Evolutionary conservation across 2,329 filamentous ascomycete species (phyloP), one percentile per base, ranked within the genome.

Genomic region (Aspergillus persii): DNA sequence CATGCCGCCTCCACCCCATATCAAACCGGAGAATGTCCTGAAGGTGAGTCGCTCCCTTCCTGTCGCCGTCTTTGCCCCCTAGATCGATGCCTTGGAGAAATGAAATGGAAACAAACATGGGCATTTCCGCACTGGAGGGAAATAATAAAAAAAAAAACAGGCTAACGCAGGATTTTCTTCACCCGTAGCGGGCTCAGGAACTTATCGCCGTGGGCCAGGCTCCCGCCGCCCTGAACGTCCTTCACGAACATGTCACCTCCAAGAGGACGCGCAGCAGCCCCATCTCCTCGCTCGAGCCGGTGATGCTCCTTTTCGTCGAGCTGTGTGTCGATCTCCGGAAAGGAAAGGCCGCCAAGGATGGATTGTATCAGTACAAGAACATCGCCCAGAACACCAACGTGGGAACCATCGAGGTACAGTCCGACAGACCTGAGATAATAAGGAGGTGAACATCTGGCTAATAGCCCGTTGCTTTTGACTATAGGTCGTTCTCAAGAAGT

Each of bases 341-440:
- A 82, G 95, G 95, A 71, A 99, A 99, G 81, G 86, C 95, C 62
- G 95, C 94, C 78, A 99, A 99, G 85, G 95, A 99, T 81, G 95
- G 95, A 62, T 85, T 99, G 52, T 99, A 98, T 79, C 95, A 97
- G 79, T 99, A 99, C 86, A 99, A 99, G 85, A 99, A 99, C 79
- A 98, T 97, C 68, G 94, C 93, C 57, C 95, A 99, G 79, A 99
- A 99, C 82, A 96, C 94, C 69, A 98, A 98, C 76, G 92, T 99
- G 68, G 92, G 87, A 70, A 99, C 95, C 62, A 99, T 99, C 76
- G 95, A 98, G 87, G 90, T 92, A 81, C 15, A 41, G 61, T 64
- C 58, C 15, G 44, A 30, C 29, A 41, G 36, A 3, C 12, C 5
- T 2, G 15, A 2, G 5, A n/a, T 54, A n/a, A 48, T 8, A 29